Conservation (phyloP, 2,329 filamentous ascomycete species). For the Colletotrichum melonis region DNA sequence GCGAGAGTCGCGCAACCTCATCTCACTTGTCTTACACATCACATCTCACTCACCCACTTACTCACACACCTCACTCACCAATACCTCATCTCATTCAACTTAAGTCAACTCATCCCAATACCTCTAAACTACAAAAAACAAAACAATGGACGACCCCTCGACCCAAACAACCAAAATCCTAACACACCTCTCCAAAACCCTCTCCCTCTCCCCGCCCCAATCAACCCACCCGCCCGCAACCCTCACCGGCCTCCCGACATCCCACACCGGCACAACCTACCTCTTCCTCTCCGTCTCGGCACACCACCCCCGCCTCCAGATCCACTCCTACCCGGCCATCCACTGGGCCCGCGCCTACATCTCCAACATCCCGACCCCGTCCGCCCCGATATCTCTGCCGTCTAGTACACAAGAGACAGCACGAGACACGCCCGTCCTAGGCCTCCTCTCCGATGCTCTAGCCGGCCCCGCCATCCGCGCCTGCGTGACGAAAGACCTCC, state of each 20-base stretch:
- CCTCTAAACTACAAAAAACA: not conserved
- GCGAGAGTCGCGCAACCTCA: not conserved
- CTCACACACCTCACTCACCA: too few relatives aligned
- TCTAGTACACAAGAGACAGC: not conserved
- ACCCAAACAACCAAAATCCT: not conserved
- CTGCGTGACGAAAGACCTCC: conserved; percentile 52
- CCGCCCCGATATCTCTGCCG: not conserved
- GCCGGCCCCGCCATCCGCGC: conserved; percentile 58
- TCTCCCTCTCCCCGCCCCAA: conserved; percentile 50
- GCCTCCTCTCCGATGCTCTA: conserved; percentile 61
- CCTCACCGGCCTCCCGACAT: conserved; percentile 62
- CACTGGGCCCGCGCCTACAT: conserved; percentile 63
- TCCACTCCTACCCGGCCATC: conserved; percentile 53
- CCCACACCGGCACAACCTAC: conserved; percentile 67
- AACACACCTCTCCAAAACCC: conserved; percentile 39
- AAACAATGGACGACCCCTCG: not conserved
- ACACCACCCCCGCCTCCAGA: conserved; percentile 53
- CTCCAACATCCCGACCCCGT: conserved; percentile 41
- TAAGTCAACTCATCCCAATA: not conserved
- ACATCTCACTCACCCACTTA: too few relatives aligned
- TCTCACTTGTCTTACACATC: not conserved
- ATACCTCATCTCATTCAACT: too few relatives aligned
- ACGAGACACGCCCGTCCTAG: conserved; percentile 49
- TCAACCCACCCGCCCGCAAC: conserved; percentile 45
- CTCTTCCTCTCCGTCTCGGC: conserved; percentile 63